These are phyloP conservation scores for Globisporangium paddicum DNA, from an alignment of 352 stramenopile genomes.

Conservation along the genomic window DNA sequence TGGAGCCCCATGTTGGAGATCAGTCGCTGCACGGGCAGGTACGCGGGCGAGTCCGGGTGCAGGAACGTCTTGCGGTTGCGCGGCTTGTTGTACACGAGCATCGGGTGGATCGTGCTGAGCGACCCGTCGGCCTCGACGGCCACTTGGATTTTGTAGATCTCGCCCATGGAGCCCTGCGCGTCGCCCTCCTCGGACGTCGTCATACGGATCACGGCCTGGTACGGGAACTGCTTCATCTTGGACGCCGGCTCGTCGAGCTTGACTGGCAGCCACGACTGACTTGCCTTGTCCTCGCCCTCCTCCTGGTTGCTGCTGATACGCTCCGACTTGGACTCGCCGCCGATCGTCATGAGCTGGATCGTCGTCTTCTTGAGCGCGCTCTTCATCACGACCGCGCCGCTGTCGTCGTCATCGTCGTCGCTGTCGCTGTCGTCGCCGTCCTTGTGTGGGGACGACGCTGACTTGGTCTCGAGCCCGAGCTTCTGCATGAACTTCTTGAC, in stretches of 20 bases:
- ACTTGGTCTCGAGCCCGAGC: constrained; percentile 49
- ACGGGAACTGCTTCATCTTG: constrained; percentile 72
- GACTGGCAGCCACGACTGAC: constrained; percentile 66
- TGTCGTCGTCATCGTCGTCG: constrained; percentile 19
- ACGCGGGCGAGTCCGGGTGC: constrained; percentile 76
- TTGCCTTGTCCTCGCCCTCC: constrained; percentile 16
- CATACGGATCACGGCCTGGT: constrained; percentile 86
- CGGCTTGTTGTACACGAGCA: constrained; percentile 89
- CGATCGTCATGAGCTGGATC: constrained; percentile 83
- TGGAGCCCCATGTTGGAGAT: constrained; percentile 51
- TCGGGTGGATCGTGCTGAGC: constrained; percentile 68
- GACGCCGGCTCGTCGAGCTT: constrained; percentile 80
- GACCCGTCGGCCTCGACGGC: constrained; percentile 55
- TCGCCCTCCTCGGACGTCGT: constrained; percentile 66
- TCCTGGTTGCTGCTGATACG: constrained; percentile 9
- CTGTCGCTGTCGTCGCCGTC: constrained; percentile 18
- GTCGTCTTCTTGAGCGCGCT: constrained; percentile 20
- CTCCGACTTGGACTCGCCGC: constrained; percentile 68
- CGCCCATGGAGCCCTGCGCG: constrained; percentile 60
- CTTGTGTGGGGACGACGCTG: constrained; percentile 3
- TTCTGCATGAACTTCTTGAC: constrained; percentile 87
- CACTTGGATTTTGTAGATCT: constrained; percentile 91
- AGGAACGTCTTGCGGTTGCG: constrained; percentile 84
- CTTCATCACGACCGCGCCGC: constrained; percentile 15
- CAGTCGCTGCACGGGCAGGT: constrained; percentile 57